These are phyloP conservation scores for Terana coerulea DNA, from an alignment of 768 basidiomycete genomes.

Conservation along the genomic window DNA sequence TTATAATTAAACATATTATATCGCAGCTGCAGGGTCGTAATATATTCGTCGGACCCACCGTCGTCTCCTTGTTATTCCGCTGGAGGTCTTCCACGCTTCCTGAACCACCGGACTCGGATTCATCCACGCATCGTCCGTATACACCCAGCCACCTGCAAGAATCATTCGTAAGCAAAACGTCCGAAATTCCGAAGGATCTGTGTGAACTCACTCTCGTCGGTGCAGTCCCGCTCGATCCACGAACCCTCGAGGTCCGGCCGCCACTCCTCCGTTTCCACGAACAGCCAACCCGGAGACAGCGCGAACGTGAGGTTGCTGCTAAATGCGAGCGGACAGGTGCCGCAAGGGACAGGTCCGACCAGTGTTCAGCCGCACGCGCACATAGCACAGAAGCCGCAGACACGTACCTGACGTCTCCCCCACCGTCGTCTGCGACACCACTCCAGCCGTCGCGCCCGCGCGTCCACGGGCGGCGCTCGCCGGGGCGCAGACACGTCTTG, in stretches of 20 bases:
- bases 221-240: conserved; percentile 44
- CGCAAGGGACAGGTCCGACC: neutral
- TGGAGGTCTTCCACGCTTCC: conserved; percentile 38
- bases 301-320: conserved; percentile 82
- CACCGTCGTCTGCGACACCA: conserved; percentile 40
- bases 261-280: conserved; percentile 78
- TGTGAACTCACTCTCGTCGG: conserved; percentile 32
- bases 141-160: conserved; percentile 70
- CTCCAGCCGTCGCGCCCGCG: conserved; percentile 70
- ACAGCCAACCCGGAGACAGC: conserved; percentile 70
- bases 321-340: conserved; percentile 15
- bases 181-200: conserved; percentile 17
- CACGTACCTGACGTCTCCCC: conserved; percentile 62
- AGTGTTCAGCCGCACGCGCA: neutral
- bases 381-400: conserved; percentile 1
- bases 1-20: neutral
- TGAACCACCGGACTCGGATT: conserved; percentile 39
- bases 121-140: conserved; percentile 75
- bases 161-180: too few species aligned
- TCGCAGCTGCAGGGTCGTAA: conserved; percentile 20
- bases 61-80: conserved; percentile 58
- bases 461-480: conserved; percentile 66
- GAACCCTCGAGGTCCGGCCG: conserved; percentile 54
- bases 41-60: conserved; percentile 74
- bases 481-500: conserved; percentile 32